Conservation (phyloP, 352 stramenopile genomes). For the Phytophthora uliginosa region DNA sequence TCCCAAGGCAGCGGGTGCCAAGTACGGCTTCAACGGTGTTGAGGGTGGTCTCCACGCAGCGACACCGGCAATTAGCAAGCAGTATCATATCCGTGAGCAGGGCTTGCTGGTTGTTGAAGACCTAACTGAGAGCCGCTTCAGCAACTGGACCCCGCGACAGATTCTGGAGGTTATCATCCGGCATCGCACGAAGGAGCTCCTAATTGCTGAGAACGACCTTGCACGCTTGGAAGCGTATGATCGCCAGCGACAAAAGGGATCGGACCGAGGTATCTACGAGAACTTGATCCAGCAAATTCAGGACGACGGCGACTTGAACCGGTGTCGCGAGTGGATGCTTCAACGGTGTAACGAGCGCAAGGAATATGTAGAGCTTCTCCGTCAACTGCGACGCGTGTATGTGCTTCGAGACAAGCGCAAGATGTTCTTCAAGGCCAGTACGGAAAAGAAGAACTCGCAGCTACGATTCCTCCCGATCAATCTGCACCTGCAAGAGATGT, state of each 20-base stretch:
- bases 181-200: slow-evolving; percentile 77
- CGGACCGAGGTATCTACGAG: slow-evolving; percentile 87
- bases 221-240: slow-evolving; percentile 84
- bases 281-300: slow-evolving; percentile 92
- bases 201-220: slow-evolving; percentile 82
- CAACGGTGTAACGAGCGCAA: slow-evolving; percentile 71
- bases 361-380: slow-evolving; percentile 79
- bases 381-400: slow-evolving; percentile 71
- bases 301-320: slow-evolving; percentile 84
- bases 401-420: slow-evolving; percentile 77
- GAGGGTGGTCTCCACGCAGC: slow-evolving; percentile 57
- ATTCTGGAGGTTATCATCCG: slow-evolving; percentile 87
- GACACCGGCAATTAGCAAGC: slow-evolving; percentile 79
- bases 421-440: slow-evolving; percentile 90
- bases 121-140: slow-evolving; percentile 85
- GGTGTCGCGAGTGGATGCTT: slow-evolving; percentile 89
- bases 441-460: slow-evolving; percentile 86
- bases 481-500: slow-evolving; percentile 90
- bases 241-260: slow-evolving; percentile 79
- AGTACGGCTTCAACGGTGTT: slow-evolving; percentile 71
- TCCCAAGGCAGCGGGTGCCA: slow-evolving; percentile 68
- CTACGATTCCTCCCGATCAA: slow-evolving; percentile 89
- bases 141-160: slow-evolving; percentile 86
- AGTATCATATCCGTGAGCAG: slow-evolving; percentile 90
- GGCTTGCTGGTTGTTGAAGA: slow-evolving; percentile 86